These are phyloP conservation scores for Begonia fuchsioides DNA, from an alignment of 306 rosid species.

Conservation along the genomic window DNA sequence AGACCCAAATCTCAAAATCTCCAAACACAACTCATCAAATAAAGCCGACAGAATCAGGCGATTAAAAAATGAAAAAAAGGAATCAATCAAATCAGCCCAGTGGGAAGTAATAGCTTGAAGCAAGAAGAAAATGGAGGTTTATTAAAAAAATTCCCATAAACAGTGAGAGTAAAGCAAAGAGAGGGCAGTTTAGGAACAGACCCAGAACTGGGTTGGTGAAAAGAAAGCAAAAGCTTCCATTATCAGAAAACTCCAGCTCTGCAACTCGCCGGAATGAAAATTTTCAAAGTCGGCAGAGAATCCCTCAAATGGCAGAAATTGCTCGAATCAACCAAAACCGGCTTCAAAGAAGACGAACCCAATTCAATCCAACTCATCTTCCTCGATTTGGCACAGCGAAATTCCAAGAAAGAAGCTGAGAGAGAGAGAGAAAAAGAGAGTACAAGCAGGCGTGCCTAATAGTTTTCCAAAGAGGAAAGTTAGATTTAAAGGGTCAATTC, in stretches of 20 bases:
- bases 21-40: conserved; percentile 13
- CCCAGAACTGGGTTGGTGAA: conserved; percentile 41
- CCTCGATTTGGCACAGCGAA: too few relatives aligned
- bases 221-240: conserved; percentile 14
- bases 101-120: conserved; percentile 41
- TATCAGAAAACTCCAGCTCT: conserved; percentile 20
- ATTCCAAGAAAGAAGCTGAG: background rate
- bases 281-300: conserved; percentile 20
- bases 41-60: conserved; percentile 7
- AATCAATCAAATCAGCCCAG: conserved; percentile 16
- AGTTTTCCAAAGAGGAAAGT: conserved; percentile 20
- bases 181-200: conserved; percentile 24
- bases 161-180: conserved; percentile 36
- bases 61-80: conserved; percentile 9
- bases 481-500: conserved; percentile 26
- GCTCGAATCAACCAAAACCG: too few relatives aligned
- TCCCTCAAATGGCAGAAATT: too few relatives aligned
- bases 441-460: background rate
- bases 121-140: conserved; percentile 34
- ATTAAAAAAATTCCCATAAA: conserved; percentile 26
- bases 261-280: conserved; percentile 19
- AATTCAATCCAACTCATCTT: too few relatives aligned
- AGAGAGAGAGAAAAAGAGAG: conserved; percentile 16
- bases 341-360: too few relatives aligned
- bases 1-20: conserved; percentile 20